Evolutionary conservation across 2,329 filamentous ascomycete species (phyloP), one percentile per base, ranked within the genome.

Genomic region (Monosporascus cannonballus): DNA sequence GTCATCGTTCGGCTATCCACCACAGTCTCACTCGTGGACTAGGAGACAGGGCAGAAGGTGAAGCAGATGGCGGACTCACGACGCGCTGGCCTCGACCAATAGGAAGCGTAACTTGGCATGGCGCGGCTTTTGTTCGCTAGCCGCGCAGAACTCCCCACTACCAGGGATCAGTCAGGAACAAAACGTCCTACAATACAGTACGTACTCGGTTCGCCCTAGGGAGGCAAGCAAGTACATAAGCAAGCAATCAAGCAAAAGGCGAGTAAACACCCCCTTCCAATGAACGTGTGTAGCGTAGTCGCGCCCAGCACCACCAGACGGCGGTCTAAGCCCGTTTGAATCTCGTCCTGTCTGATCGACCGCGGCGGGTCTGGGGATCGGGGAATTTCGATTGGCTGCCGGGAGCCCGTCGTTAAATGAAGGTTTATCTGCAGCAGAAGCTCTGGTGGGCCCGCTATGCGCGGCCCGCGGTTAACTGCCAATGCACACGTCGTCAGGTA

Each of bases 311-410:
- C 11, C 11, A 5, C 11, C 2, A 5, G 30, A 34, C 11, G 30
- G 30, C 30, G 30, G 30, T 5, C 30, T 34, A 34, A n/a, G 36
- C 47, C 14, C 30, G 44, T 34, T 48, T 46, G 34, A 38, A 27
- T n/a, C 46, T 37, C 49, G 56, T 50, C 27, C 58, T 48, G 56
- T 64, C 56, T 63, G 48, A 54, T 56, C 54, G 52, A 44, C 55
- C 53, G 49, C 53, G 56, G 30, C 52, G 52, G 54, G 48, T 51
- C 30, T 56, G 24, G 18, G 27, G 22, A 48, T 59, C 60, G 59
- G 59, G 47, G 54, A 54, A 47, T 56, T 64, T 51, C 66, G 64
- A 58, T 68, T 68, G 65, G 65, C 51, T 59, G 45, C 52, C 46
- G 48, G 46, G 27, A 36, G 18, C 55, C 54, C 53, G 54, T 47